These are phyloP conservation scores for Trichopus zeylanicus DNA, from an alignment of 116 monocot species.

Conservation along the genomic window DNA sequence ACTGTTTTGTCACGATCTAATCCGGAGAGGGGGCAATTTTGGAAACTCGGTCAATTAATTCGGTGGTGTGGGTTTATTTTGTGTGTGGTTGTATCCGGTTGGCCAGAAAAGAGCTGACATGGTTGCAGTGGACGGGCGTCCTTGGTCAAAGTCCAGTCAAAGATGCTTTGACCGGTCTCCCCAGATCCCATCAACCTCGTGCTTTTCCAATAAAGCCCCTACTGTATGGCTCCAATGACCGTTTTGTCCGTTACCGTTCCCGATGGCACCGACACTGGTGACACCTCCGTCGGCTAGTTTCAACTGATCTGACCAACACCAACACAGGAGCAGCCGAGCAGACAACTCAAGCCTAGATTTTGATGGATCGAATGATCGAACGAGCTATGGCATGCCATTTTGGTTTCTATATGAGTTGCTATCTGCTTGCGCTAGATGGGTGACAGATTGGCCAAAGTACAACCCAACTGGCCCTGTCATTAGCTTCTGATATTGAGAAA, in stretches of 20 bases:
- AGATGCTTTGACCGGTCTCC: neutral
- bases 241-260: neutral
- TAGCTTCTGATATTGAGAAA: too few species aligned
- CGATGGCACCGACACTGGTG: neutral
- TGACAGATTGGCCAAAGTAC: too few species aligned
- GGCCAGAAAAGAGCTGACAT: neutral
- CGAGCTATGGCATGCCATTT: too few species aligned
- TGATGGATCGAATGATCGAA: too few species aligned
- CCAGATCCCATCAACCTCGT: neutral
- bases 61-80: conserved; percentile 1
- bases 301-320: too few species aligned
- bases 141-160: neutral
- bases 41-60: neutral
- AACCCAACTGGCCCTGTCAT: too few species aligned
- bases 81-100: neutral
- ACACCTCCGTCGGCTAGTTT: too few species aligned
- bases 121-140: conserved; percentile 1
- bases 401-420: too few species aligned
- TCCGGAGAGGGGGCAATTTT: neutral
- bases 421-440: too few species aligned
- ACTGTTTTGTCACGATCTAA: neutral
- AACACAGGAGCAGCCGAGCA: too few species aligned
- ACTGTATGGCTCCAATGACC: neutral
- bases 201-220: neutral
- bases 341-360: too few species aligned